Conservation (phyloP, 2,329 filamentous ascomycete species). For the Aspergillus aculeatus region DNA sequence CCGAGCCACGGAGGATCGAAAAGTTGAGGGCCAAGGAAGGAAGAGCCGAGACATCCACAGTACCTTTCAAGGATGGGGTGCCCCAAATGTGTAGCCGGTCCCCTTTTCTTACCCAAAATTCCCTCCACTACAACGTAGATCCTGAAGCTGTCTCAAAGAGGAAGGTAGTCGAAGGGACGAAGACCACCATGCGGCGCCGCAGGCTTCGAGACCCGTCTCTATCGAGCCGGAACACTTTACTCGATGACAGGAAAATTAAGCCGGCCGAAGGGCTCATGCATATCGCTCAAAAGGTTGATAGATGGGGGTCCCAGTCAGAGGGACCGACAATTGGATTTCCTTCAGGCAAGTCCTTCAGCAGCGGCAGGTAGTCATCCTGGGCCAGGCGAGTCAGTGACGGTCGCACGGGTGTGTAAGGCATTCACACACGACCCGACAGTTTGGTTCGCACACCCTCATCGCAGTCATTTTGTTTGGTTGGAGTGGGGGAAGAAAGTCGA, state of each 20-base stretch:
- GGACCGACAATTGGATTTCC: constrained; percentile 6
- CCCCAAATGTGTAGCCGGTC: background rate
- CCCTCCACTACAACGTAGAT: background rate
- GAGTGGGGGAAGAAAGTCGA: background rate
- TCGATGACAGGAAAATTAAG: constrained; percentile 6
- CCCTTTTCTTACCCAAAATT: background rate
- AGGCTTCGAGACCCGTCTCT: background rate
- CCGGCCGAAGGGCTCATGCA: constrained; percentile 23
- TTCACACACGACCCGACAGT: constrained; percentile 25
- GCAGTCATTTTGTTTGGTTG: constrained; percentile 10
- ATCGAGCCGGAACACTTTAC: background rate
- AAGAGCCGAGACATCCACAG: constrained; percentile 5
- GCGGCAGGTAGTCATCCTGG: background rate
- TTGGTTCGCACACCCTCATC: constrained; percentile 29
- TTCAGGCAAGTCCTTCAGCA: constrained; percentile 1
- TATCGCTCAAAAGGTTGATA: constrained; percentile 17
- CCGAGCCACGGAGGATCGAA: background rate
- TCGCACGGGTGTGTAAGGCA: constrained; percentile 13
- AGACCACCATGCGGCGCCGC: background rate
- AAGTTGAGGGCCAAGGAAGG: constrained; percentile 2
- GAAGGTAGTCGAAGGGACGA: background rate
- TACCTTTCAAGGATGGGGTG: constrained; percentile 3
- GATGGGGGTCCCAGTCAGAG: constrained; percentile 8
- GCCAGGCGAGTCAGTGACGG: background rate
- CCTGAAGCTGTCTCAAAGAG: constrained; percentile 1